phyloP scores from a whole-genome alignment of 345 rosid genomes.

The Kernera saxatilis region DNA sequence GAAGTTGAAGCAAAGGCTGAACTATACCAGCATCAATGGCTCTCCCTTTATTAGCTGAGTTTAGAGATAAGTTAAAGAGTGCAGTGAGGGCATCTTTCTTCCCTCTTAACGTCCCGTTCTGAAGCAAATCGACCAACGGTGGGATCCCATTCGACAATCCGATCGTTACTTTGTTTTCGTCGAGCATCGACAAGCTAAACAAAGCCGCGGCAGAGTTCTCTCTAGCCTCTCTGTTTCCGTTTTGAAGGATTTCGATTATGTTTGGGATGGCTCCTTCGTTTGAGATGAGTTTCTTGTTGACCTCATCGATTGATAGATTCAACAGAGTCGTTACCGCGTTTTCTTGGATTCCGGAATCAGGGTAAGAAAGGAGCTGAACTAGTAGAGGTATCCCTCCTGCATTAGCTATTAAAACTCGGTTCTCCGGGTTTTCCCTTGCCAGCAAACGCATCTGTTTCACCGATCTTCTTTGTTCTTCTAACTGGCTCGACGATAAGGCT shows the following conservation, averaged over 20 bases:
- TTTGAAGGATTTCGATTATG: conserved; percentile 48
- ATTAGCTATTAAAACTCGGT: conserved; percentile 49
- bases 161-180: conserved; percentile 63
- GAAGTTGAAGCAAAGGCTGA: conserved; percentile 42
- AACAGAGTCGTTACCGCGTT: conserved; percentile 66
- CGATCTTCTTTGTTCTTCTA: conserved; percentile 58
- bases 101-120: conserved; percentile 64
- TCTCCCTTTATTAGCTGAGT: conserved; percentile 54
- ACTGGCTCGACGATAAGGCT: conserved; percentile 39
- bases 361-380: conserved; percentile 55
- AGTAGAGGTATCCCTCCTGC: conserved; percentile 49
- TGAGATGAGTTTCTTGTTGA: conserved; percentile 56
- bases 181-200: conserved; percentile 77
- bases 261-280: conserved; percentile 53
- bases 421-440: conserved; percentile 60
- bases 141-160: conserved; percentile 61
- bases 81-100: conserved; percentile 82
- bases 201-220: conserved; percentile 84
- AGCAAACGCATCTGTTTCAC: conserved; percentile 58
- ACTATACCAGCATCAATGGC: conserved; percentile 74
- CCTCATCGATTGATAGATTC: conserved; percentile 67
- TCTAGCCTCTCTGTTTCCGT: conserved; percentile 56
- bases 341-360: conserved; percentile 60
- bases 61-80: conserved; percentile 64
- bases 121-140: conserved; percentile 56